Conservation (phyloP, 495 filamentous ascomycete genomes). For the Tricharina praecox region DNA sequence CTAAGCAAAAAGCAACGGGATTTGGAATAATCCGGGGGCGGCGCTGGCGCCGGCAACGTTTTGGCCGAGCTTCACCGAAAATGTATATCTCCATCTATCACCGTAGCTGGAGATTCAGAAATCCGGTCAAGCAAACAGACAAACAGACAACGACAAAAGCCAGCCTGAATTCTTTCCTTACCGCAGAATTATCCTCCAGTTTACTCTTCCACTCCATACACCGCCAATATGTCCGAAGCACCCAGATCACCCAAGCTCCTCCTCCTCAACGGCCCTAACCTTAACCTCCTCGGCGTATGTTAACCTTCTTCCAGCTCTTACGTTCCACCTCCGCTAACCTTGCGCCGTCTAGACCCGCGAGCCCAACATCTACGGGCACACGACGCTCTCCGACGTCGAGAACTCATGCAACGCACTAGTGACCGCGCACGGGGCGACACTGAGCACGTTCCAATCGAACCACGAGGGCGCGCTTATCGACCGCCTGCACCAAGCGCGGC, state of each 20-base stretch:
- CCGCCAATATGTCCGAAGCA: too few relatives aligned
- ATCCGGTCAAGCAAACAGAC: too few relatives aligned
- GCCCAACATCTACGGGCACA: conserved; percentile 50
- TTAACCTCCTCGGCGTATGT: conserved; percentile 54
- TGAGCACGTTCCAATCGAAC: conserved; percentile 43
- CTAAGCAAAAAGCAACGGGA: too few relatives aligned
- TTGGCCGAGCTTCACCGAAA: too few relatives aligned
- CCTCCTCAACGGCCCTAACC: conserved; percentile 64
- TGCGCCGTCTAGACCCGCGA: conserved; percentile 40
- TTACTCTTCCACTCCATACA: too few relatives aligned
- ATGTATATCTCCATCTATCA: too few relatives aligned
- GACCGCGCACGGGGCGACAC: conserved; percentile 27
- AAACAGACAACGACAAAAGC: too few relatives aligned
- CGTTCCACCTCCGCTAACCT: neutral
- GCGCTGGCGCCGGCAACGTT: too few relatives aligned
- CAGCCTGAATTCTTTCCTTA: too few relatives aligned
- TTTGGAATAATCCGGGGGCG: too few relatives aligned
- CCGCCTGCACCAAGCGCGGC: conserved; percentile 23
- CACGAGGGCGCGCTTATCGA: conserved; percentile 38
- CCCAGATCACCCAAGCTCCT: conserved; percentile 52
- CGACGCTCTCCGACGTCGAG: conserved; percentile 44
- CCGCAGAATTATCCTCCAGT: too few relatives aligned
- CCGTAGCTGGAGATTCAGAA: too few relatives aligned
- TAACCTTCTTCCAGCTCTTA: neutral
- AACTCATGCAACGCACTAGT: conserved; percentile 31